These are phyloP conservation scores for Aspergillus sp. DNA, from an alignment of 2,329 filamentous ascomycete genomes.

Conservation along the genomic window DNA sequence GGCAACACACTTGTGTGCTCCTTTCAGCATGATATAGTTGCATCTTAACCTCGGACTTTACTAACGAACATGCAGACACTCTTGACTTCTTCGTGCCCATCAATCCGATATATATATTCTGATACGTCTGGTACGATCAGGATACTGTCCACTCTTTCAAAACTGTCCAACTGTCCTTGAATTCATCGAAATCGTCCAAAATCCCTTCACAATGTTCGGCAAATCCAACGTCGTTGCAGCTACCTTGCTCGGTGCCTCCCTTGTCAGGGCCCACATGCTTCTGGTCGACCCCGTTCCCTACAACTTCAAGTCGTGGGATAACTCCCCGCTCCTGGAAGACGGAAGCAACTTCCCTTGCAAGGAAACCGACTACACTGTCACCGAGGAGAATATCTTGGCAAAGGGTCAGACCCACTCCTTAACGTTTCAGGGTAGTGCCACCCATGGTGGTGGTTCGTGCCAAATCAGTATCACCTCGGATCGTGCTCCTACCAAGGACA, in stretches of 20 bases:
- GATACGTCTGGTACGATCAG: conserved; percentile 44
- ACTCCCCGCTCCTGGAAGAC: conserved; percentile 64
- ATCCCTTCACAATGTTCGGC: conserved; percentile 34
- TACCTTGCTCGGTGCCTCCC: conserved; percentile 57
- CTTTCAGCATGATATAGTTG: too few species aligned
- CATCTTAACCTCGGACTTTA: too few species aligned
- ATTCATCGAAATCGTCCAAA: conserved; percentile 19
- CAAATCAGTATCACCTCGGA: conserved; percentile 88
- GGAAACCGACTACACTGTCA: conserved; percentile 50
- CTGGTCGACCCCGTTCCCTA: conserved; percentile 73
- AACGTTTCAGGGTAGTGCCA: conserved; percentile 70
- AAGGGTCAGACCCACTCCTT: conserved; percentile 67
- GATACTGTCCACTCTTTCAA: conserved; percentile 26
- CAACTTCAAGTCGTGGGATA: conserved; percentile 52
- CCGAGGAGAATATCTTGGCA: conserved; percentile 62
- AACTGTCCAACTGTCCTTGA: conserved; percentile 25
- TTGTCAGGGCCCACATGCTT: conserved; percentile 74
- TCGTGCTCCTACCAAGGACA: conserved; percentile 65
- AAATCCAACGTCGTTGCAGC: conserved; percentile 39
- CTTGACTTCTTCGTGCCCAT: conserved; percentile 1
- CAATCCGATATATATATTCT: conserved; percentile 19
- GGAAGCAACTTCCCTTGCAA: conserved; percentile 87
- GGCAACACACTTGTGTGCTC: too few species aligned
- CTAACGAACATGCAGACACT: too few species aligned
- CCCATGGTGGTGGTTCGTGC: conserved; percentile 91